Base-by-base conservation (phyloP, 371 early-diverging fungal species). In the Umbelopsis sp. region DNA sequence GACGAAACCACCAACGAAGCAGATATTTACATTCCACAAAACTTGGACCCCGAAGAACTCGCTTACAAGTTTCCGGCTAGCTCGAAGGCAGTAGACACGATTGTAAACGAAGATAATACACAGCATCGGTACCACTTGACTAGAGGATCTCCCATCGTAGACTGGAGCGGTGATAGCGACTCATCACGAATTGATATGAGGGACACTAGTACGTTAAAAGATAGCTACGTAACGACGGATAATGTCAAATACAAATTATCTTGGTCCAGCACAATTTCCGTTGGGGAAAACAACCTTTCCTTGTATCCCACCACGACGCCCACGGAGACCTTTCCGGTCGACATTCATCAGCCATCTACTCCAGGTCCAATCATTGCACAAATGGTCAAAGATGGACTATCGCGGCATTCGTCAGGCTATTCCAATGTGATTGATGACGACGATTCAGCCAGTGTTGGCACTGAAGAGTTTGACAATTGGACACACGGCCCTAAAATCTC, bases 391-490 rank as follows among this genome's bases (percentile, higher is more conserved):
- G 35, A 35, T 18, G 35, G 35, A 3, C 29, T 57, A 57, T 57
- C 57, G 1, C 57, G 35, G 7, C 37, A 57, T 29, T 57, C 57
- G 18, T 57, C 57, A 35, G 57, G 57, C 29, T 57, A 35, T 57
- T 57, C 57, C 22, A 35, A 35, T 16, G 35, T 57, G 7, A 35
- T 35, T 57, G 57, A 57, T 35, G 57, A 57, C 35, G 57, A 57
- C 22, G 57, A 57, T 57, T 57, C 57, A 3, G 57, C 57, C 32
- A 57, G 57, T 32, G 57, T 57, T 16, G 29, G 57, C 57, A 57
- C 57, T 18, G 57, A 57, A 35, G 57, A 57, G 16, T 57, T 57
- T 57, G 57, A 57, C 35, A 57, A 57, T 57, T 57, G 57, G 57
- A 57, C 32, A 16, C 57, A 57, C 4, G 35, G 35, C 22, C 11